Evolutionary conservation across 2,329 filamentous ascomycete species (phyloP).

Genomic region (Nemania abortiva): DNA sequence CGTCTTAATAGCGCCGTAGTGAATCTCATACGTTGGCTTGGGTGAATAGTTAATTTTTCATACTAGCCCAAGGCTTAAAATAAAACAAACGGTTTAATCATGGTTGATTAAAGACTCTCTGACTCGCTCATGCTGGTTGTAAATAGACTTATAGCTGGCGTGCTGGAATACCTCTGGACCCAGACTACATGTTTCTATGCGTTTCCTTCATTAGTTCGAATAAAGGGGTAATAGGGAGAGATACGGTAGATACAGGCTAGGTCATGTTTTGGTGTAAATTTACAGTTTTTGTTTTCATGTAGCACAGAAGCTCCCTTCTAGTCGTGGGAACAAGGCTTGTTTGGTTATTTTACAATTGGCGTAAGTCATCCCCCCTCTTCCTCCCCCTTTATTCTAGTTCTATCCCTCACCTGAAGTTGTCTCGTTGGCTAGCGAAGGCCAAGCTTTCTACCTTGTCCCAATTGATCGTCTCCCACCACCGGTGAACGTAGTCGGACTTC

Average conservation of each 20-base stretch:
- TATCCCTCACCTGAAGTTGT: slow-evolving; percentile 17
- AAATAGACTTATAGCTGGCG: neutral
- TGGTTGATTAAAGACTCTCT: neutral
- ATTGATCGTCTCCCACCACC: slow-evolving; percentile 90
- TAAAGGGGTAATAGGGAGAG: neutral
- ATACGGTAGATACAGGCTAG: neutral
- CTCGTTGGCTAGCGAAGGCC: slow-evolving; percentile 41
- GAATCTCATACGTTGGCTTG: no score
- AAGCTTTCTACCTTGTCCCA: slow-evolving; percentile 77
- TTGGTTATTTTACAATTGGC: slow-evolving; percentile 34
- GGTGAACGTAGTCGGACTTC: slow-evolving; percentile 80
- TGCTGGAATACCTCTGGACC: neutral
- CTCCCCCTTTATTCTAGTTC: neutral
- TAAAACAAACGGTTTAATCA: neutral
- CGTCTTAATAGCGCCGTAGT: neutral
- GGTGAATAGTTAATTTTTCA: neutral
- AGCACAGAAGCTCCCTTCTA: slow-evolving; percentile 26
- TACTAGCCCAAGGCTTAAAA: neutral
- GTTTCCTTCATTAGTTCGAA: neutral
- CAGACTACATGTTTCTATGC: neutral
- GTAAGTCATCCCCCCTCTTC: slow-evolving; percentile 11
- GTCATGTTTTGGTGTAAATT: slow-evolving; percentile 29
- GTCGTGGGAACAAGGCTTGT: slow-evolving; percentile 5
- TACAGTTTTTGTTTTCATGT: slow-evolving; percentile 33
- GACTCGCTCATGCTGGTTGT: neutral